Evolutionary conservation across 192 early-diverging fungal genomes (phyloP), one percentile per base, ranked within the genome.

Genomic region (Backusella circina): DNA sequence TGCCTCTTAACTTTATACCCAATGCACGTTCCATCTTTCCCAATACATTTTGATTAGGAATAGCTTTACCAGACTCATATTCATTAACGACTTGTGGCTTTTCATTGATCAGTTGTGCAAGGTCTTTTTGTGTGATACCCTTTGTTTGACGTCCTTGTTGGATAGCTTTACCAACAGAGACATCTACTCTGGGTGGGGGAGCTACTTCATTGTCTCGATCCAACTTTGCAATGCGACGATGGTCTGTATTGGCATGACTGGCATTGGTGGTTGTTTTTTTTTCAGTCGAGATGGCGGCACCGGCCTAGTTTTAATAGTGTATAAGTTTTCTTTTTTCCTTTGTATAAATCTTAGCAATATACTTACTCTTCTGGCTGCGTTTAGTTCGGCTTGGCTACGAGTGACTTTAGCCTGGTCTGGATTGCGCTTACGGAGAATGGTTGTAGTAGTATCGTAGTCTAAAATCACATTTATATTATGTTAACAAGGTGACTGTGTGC

Each of bases 11-110:
- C 87, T 95, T 99, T 67, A 99, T 88, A 47, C 91, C 95, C 44
- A 99, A 83, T 21, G 86, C 90, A 33, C 94, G 86, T 87, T 99
- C 97, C 82, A 99, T 82, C 84, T 96, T 97, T 30, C 84, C 87
- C 31, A 99, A 86, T 65, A 97, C 84, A 84, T 96, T 93, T 81
- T 95, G 96, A 86, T 95, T 96, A 67, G 95, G 96, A 74, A 94
- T 92, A 36, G 91, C 91, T 79, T 89, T 88, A 4, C 94, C 93
- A 72, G 85, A 81, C 84, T 99, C 97, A 77, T 97, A 99, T 80
- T 97, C 97, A 77, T 91, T 90, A 77, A 89, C 88, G 67, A 97
- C 88, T 70, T 90, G 91, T 68, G 92, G 90, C 87, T 97, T 97
- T 80, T 99, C 97, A 74, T 97, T 97, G 80, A 99, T 92, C 79